phyloP scores from a whole-genome alignment of 768 basidiomycete species.

The Termitomyces heimii region DNA sequence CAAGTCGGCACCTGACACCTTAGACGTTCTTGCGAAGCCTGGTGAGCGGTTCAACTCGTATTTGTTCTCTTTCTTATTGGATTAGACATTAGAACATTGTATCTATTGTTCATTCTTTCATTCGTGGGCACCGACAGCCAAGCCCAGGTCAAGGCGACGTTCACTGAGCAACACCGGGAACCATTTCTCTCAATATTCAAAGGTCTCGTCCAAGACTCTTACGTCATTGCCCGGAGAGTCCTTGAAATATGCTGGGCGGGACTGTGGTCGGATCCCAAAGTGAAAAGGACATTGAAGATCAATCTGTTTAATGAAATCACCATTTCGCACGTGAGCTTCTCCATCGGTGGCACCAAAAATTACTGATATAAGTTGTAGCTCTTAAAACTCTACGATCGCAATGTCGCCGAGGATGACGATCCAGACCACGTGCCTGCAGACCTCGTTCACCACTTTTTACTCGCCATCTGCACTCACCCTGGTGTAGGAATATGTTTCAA shows the following conservation, averaged over 20 bases:
- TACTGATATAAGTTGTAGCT: conserved; percentile 35
- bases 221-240: conserved; percentile 51
- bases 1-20: conserved; percentile 32
- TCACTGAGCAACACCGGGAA: conserved; percentile 69
- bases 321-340: conserved; percentile 48
- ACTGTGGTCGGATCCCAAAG: conserved; percentile 67
- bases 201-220: conserved; percentile 62
- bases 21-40: conserved; percentile 44
- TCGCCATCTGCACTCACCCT: conserved; percentile 76
- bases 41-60: conserved; percentile 32
- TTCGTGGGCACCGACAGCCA: conserved; percentile 50
- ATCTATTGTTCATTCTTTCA: conserved; percentile 66
- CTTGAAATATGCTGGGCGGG: conserved; percentile 75
- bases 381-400: conserved; percentile 67
- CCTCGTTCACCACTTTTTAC: conserved; percentile 80
- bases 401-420: conserved; percentile 38
- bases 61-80: conserved; percentile 4
- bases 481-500: conserved; percentile 84
- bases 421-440: conserved; percentile 64
- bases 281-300: conserved; percentile 69
- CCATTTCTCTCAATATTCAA: conserved; percentile 67
- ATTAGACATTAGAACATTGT: conserved; percentile 75
- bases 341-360: background rate
- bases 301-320: conserved; percentile 64
- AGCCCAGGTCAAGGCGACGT: conserved; percentile 49